Evolutionary conservation across 108 stramenopile genomes (phyloP), one percentile per base, ranked within the genome.

Genomic region (Fistulifera pelliculosa): DNA sequence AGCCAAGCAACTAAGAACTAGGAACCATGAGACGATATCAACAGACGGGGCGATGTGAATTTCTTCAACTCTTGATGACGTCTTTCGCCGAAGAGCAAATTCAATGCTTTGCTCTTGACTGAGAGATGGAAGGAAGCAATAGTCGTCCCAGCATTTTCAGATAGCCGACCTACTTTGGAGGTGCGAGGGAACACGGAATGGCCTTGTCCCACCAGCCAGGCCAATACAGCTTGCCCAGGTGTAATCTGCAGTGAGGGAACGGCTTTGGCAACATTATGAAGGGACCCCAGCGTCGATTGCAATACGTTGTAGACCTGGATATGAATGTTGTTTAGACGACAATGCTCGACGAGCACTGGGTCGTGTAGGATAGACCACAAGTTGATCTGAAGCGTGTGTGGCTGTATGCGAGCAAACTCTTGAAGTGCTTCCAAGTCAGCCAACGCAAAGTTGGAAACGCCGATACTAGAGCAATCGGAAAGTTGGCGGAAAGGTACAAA

Each of bases 361-460:
- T 89, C 81, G 43, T 86, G 81, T 21, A 87, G 65, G 22, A 84
- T 58, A 11, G 52, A 43, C 91, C 91, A 93, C 5, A n/a, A n/a
- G 61, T 87, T 85, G 16, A 69, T 70, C 62, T 93, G 84, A 28
- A 80, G 42, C 0, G 89, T 49, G 28, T 85, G 80, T 0, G 91
- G 91, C 24, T 48, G 21, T 15, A 88, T 38, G 18, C 35, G 48
- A 13, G 79, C 64, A 27, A 62, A 27, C 27, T 56, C 53, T 19
- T 56, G 28, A 19, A 93, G 50, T n/a, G 52, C 69, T 38, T 69
- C 72, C 45, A 89, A 45, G 45, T 93, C 91, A 8, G 81, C 62
- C n/a, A 75, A n/a, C 8, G 79, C 71, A 58, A 93, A 93, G 60
- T 93, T 93, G 47, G 85, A 85, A 22, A 93, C 80, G 3, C 91